Evolutionary conservation across 805 yeast genomes (phyloP).

Genomic region (Sugiyamaella chiloensis): DNA sequence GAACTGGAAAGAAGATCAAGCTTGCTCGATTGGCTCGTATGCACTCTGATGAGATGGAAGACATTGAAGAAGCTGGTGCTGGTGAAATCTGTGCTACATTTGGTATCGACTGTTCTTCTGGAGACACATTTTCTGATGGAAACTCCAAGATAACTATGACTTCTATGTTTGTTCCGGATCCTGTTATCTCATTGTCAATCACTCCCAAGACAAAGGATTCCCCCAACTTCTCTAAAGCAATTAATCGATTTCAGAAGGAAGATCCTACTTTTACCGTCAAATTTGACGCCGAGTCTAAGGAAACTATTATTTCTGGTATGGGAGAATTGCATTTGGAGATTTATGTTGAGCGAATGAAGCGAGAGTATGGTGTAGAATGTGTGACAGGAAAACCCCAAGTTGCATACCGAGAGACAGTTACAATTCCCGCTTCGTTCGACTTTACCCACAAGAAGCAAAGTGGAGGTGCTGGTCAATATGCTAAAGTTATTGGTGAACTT

Average conservation of each 20-base stretch:
- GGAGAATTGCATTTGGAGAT: conserved; percentile 97
- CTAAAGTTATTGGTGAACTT: conserved; percentile 80
- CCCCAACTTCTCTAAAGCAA: conserved; percentile 90
- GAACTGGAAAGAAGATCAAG: conserved; percentile 90
- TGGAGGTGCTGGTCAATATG: conserved; percentile 99
- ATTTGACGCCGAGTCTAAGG: conserved; percentile 87
- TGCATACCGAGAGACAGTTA: conserved; percentile 91
- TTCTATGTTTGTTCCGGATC: conserved; percentile 98
- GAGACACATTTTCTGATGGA: conserved; percentile 94
- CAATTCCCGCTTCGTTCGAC: conserved; percentile 72
- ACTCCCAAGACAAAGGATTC: conserved; percentile 84
- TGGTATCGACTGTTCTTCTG: conserved; percentile 98
- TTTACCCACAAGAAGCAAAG: conserved; percentile 96
- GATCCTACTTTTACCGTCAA: conserved; percentile 97
- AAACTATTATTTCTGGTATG: conserved; percentile 95
- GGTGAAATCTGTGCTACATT: conserved; percentile 99
- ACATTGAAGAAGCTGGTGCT: conserved; percentile 89
- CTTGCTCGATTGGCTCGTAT: conserved; percentile 92
- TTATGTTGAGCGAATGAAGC: conserved; percentile 95
- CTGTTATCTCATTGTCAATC: conserved; percentile 91
- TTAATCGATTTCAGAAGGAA: conserved; percentile 96
- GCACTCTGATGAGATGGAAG: conserved; percentile 99
- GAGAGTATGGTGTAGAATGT: conserved; percentile 96
- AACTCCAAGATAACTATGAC: conserved; percentile 81
- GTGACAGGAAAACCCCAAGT: conserved; percentile 97